phyloP scores from a whole-genome alignment of 2,329 filamentous ascomycete species.

The Xylaria hypoxylon region DNA sequence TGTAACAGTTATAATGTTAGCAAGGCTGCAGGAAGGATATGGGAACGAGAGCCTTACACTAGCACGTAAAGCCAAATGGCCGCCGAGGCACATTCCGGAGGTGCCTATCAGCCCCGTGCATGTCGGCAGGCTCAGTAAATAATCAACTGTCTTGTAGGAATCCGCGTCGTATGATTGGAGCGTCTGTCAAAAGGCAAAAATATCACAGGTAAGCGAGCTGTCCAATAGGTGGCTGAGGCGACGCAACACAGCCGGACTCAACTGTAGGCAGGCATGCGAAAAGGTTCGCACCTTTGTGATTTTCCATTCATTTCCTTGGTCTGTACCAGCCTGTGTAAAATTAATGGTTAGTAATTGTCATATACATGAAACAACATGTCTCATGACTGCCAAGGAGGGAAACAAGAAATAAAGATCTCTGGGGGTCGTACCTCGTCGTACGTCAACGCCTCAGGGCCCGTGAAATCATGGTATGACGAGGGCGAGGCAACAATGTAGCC shows the following conservation, averaged over 20 bases:
- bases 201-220: constrained; percentile 13
- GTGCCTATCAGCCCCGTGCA: constrained; percentile 83
- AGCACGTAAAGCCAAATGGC: constrained; percentile 78
- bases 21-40: constrained; percentile 13
- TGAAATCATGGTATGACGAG: constrained; percentile 94
- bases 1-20: constrained; percentile 42
- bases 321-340: constrained; percentile 73
- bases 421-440: constrained; percentile 72
- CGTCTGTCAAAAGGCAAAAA: constrained; percentile 63
- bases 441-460: constrained; percentile 81
- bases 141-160: constrained; percentile 73
- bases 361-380: not conserved
- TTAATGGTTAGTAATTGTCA: not conserved
- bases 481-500: constrained; percentile 94
- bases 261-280: no score
- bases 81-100: constrained; percentile 93
- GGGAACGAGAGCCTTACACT: constrained; percentile 55
- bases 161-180: constrained; percentile 89
- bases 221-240: constrained; percentile 17
- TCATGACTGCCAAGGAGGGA: not conserved
- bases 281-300: constrained; percentile 71
- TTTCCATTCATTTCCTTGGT: constrained; percentile 88
- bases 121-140: constrained; percentile 77
- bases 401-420: not conserved
- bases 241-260: constrained; percentile 37